A percentile compares a stretch with the other conserved stretches of the same genome.
phyloP scores from a whole-genome alignment of 2,329 filamentous ascomycete species.

The Trichophyton mentagrophytes region DNA sequence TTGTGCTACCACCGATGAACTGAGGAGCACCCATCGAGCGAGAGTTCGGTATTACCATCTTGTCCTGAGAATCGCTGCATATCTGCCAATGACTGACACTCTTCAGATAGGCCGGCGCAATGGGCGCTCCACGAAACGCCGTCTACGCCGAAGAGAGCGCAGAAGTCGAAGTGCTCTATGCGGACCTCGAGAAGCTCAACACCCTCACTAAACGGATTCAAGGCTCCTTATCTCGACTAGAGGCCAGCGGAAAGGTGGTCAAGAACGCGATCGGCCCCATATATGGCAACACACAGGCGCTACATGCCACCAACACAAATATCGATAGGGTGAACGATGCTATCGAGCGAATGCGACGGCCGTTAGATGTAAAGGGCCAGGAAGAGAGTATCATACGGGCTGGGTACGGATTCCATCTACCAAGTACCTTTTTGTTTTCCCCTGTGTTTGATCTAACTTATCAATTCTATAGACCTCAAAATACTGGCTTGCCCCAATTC shows the following conservation, averaged over 20 bases:
- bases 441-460: not conserved
- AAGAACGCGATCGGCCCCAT: slow-evolving; percentile 86
- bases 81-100: not conserved
- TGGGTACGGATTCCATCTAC: slow-evolving; percentile 38
- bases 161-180: slow-evolving; percentile 53
- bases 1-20: not conserved
- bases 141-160: slow-evolving; percentile 54
- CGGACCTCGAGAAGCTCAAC: slow-evolving; percentile 78
- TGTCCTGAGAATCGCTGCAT: not conserved
- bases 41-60: not conserved
- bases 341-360: slow-evolving; percentile 77
- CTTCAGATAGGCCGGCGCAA: slow-evolving; percentile 16
- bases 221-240: slow-evolving; percentile 67
- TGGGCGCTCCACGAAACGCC: slow-evolving; percentile 45
- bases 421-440: not conserved
- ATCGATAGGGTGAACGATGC: slow-evolving; percentile 75
- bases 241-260: slow-evolving; percentile 79
- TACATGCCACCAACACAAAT: slow-evolving; percentile 80
- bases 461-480: slow-evolving; percentile 48
- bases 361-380: slow-evolving; percentile 80
- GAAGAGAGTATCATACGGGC: slow-evolving; percentile 85
- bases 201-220: slow-evolving; percentile 93
- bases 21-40: not conserved
- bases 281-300: slow-evolving; percentile 76
- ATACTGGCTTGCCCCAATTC: slow-evolving; percentile 70